Evolutionary conservation across 2,329 filamentous ascomycete genomes (phyloP).

Genomic region (Lizonia empirigonia): DNA sequence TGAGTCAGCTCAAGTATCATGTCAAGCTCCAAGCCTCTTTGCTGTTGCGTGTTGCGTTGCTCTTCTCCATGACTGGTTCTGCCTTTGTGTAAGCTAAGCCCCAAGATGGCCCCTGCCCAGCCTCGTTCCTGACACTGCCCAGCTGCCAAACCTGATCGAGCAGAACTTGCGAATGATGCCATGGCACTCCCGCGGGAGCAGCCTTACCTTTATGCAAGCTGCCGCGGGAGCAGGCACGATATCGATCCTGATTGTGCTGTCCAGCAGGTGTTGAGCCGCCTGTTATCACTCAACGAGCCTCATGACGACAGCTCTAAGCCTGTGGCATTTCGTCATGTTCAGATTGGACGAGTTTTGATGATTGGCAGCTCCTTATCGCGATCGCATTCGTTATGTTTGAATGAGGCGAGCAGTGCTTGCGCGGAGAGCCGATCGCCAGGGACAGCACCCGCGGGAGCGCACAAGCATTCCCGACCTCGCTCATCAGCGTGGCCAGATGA

Average conservation of each 20-base stretch:
- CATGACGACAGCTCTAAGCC: slow-evolving; percentile 6
- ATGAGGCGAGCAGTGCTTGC: slow-evolving; percentile 14
- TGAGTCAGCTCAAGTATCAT: neutral
- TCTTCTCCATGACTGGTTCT: neutral
- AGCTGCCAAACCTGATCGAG: slow-evolving; percentile 18
- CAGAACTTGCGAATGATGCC: slow-evolving; percentile 18
- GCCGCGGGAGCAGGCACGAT: slow-evolving; percentile 5
- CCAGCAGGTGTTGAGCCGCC: neutral
- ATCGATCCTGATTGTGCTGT: slow-evolving; percentile 1
- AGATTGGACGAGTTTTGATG: neutral
- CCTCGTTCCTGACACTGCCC: slow-evolving; percentile 18
- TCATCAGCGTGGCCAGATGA: slow-evolving; percentile 8
- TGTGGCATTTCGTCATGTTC: neutral
- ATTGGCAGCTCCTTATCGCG: neutral
- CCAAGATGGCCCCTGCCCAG: slow-evolving; percentile 4
- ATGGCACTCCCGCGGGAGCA: slow-evolving; percentile 15
- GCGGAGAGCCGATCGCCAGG: slow-evolving; percentile 21
- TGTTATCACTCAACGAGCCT: slow-evolving; percentile 7
- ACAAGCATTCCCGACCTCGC: slow-evolving; percentile 19
- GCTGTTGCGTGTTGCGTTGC: neutral
- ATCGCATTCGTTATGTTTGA: slow-evolving; percentile 5
- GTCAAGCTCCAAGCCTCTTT: neutral
- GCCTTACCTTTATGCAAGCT: neutral
- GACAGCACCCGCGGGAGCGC: slow-evolving; percentile 17
- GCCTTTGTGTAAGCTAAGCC: slow-evolving; percentile 7